Conservation (phyloP, 192 early-diverging fungal genomes). For the Pilaira anomala region DNA sequence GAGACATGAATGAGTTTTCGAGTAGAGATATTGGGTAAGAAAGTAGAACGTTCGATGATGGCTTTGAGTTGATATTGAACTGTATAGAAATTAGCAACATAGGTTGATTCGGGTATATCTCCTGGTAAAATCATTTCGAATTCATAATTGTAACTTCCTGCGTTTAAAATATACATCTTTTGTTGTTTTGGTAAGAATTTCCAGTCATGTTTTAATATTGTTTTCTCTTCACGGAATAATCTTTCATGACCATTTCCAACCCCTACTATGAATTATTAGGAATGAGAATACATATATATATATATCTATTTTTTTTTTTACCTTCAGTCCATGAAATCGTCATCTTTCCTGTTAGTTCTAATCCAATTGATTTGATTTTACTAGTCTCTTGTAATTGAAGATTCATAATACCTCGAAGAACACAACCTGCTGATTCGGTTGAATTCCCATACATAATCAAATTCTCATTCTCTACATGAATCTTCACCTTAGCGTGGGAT, state of each 20-base stretch:
- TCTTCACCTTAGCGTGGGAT: constrained; percentile 24
- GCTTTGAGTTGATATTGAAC: constrained; percentile 52
- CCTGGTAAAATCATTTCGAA: constrained; percentile 58
- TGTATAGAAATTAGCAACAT: constrained; percentile 41
- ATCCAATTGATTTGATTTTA: constrained; percentile 45
- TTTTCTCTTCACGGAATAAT: constrained; percentile 27
- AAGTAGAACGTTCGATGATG: constrained; percentile 47
- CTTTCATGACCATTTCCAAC: constrained; percentile 22
- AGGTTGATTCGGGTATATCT: constrained; percentile 54
- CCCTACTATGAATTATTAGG: background rate
- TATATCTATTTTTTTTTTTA: constrained; percentile 5
- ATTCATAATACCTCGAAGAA: constrained; percentile 52
- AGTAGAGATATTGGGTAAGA: constrained; percentile 45
- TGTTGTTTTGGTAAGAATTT: constrained; percentile 42
- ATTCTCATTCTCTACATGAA: constrained; percentile 33
- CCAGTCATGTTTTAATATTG: constrained; percentile 51
- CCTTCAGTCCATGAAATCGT: constrained; percentile 44
- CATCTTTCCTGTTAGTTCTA: constrained; percentile 48
- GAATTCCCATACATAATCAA: constrained; percentile 38
- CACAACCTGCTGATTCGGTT: constrained; percentile 40
- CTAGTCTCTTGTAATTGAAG: constrained; percentile 44
- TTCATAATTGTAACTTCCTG: constrained; percentile 38
- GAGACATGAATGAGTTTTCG: constrained; percentile 38
- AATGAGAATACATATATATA: background rate
- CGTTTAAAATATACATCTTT: constrained; percentile 30